phyloP scores from a whole-genome alignment of 1,139 yeast species.

The Suhomyces ambrosiae region DNA sequence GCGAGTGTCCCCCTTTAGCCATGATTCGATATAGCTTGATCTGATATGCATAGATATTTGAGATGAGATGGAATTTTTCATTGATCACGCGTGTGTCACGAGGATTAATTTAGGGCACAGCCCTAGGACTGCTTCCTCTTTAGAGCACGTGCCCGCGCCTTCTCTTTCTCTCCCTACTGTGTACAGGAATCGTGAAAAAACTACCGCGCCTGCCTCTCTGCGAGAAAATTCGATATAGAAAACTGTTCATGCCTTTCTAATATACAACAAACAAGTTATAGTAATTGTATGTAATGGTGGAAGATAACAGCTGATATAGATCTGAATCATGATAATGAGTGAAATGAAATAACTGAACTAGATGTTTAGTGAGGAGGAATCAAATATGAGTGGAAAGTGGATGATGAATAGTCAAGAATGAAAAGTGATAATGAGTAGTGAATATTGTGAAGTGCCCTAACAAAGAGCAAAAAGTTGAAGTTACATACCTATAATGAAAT shows the following conservation, averaged over 20 bases:
- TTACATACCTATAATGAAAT: no score
- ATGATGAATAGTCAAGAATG: neutral
- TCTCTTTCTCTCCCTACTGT: neutral
- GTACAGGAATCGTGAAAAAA: slow-evolving; percentile 12
- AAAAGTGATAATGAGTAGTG: no score
- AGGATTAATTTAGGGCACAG: slow-evolving; percentile 10
- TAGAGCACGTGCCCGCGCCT: slow-evolving; percentile 6
- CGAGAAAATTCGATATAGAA: slow-evolving; percentile 10
- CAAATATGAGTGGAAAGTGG: no score
- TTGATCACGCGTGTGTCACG: slow-evolving; percentile 12
- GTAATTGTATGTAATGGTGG: slow-evolving; percentile 13
- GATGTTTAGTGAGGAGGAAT: no score
- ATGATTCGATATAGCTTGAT: slow-evolving; percentile 25
- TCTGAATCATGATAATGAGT: neutral
- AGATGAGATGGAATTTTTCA: slow-evolving; percentile 18
- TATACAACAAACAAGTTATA: slow-evolving; percentile 14
- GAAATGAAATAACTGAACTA: no score
- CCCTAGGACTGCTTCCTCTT: slow-evolving; percentile 10
- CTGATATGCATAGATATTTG: slow-evolving; percentile 1
- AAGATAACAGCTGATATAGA: no score
- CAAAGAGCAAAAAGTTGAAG: neutral
- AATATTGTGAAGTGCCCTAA: no score
- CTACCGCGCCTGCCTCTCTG: slow-evolving; percentile 9
- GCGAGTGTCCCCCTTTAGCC: slow-evolving; percentile 73
- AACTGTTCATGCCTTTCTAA: slow-evolving; percentile 10